Base-by-base conservation (phyloP, 148 eudicot species). In the Suaeda aralocaspica region DNA sequence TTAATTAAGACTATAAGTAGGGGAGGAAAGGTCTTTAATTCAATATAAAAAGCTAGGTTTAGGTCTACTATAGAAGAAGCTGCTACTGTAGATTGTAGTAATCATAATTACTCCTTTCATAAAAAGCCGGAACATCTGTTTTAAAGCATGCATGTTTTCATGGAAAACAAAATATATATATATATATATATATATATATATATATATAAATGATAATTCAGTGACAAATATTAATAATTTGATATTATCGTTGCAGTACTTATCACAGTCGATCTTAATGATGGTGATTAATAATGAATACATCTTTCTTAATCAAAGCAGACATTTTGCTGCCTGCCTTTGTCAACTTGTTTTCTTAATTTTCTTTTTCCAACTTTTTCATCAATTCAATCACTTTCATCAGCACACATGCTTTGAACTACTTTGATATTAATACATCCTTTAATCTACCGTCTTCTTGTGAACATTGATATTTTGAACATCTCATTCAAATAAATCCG, bases 241-340 rank as follows among this genome's bases (percentile, higher is more conserved):
- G 18, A 22, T 61, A 10, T 4, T 61, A 1, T 36, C 1, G 8
- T 61, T 34, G 46, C 45, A 61, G 65, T 34, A 36, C 65, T 61
- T 61, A 33, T 60, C 65, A 60, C 24, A 60, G 10, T 36, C 10
- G 14, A 61, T 61, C 9, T 61, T 61, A 61, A 61, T 61, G 26
- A 61, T 61, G 18, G 14, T 61, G 24, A 61, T 61, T 61, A 61
- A 61, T 61, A 34, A 61, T 61, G 2, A 61, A 55, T 8, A 34
- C 12, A 61, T 46, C 34, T n/a, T n/a, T 61, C 66, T 61, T 61
- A 61, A 61, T 61, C 66, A 61, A 61, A 61, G 29, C 28, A 61
- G 66, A 61, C 66, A 61, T 19, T 61, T 34, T 34, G 16, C 66
- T 61, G 66, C 46, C 28, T 61, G 46, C 48, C 28, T 33, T 19